Conservation (phyloP, 2,329 filamentous ascomycete genomes). For the Xylariaceae sp. region DNA sequence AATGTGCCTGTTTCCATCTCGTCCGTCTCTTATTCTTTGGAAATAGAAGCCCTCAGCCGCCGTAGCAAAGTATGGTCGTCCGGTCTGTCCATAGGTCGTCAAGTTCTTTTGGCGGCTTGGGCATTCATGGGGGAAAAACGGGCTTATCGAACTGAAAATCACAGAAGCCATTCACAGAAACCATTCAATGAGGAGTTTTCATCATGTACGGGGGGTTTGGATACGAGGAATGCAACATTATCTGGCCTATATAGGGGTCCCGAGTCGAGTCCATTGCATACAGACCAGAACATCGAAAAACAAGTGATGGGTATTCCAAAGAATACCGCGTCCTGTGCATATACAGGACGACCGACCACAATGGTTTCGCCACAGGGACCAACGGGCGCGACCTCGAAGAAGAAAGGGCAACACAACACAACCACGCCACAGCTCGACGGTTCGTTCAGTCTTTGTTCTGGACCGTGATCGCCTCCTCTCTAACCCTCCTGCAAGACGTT, state of each 20-base stretch:
- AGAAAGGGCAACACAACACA: background rate
- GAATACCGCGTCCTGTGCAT: constrained; percentile 3
- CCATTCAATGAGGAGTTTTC: background rate
- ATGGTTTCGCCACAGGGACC: background rate
- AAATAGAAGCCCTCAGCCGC: background rate
- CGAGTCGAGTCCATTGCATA: background rate
- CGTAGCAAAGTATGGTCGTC: background rate
- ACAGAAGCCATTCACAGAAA: background rate
- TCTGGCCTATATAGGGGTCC: constrained; percentile 1
- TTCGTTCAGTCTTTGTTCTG: background rate
- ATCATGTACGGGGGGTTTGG: background rate
- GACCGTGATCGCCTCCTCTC: constrained; percentile 1
- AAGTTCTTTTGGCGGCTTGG: background rate
- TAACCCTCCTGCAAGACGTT: background rate
- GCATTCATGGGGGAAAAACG: background rate
- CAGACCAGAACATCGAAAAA: background rate
- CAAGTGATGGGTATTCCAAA: background rate
- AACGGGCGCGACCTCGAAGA: constrained; percentile 1
- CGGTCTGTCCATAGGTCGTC: background rate
- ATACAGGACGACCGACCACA: constrained; percentile 3
- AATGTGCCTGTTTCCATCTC: background rate
- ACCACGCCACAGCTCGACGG: background rate
- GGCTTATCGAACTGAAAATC: no score
- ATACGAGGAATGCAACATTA: constrained; percentile 1
- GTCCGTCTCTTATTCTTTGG: background rate